phyloP scores from a whole-genome alignment of 768 basidiomycete genomes.

The Panellus pusillus region DNA sequence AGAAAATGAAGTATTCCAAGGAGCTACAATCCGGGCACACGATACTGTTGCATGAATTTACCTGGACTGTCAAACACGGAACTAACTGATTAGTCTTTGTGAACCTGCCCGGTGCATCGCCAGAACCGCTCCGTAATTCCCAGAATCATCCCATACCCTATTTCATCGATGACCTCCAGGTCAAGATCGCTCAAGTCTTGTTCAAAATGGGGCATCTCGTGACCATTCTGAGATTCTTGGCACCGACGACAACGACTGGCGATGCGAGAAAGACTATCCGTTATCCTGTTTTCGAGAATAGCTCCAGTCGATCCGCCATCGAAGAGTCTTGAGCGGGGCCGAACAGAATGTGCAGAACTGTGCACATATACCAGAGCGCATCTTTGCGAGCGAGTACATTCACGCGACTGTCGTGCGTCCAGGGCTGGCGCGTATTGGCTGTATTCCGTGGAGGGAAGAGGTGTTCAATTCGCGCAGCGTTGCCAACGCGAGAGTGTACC shows the following conservation, averaged over 20 bases:
- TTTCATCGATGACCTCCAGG: constrained; percentile 34
- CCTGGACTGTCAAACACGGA: too few species aligned
- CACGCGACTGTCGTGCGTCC: constrained; percentile 29
- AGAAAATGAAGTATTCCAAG: too few species aligned
- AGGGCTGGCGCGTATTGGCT: constrained; percentile 1
- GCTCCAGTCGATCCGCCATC: constrained; percentile 1
- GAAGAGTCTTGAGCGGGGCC: constrained; percentile 1
- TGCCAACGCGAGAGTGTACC: constrained; percentile 36
- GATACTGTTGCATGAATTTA: too few species aligned
- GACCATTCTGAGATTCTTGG: constrained; percentile 6
- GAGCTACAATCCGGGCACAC: too few species aligned
- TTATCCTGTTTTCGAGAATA: constrained; percentile 8
- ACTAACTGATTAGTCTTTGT: too few species aligned
- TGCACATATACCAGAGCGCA: constrained; percentile 53
- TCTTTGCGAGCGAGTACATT: constrained; percentile 47
- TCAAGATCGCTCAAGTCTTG: constrained; percentile 9
- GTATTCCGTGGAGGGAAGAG: constrained; percentile 26
- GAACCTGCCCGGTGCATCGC: too few species aligned
- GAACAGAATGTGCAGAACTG: constrained; percentile 40
- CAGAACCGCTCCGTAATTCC: constrained; percentile 12
- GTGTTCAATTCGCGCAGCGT: constrained; percentile 39
- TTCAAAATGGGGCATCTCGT: constrained; percentile 5
- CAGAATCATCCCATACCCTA: constrained; percentile 39
- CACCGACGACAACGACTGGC: constrained; percentile 9
- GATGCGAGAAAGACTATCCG: constrained; percentile 13